Base-by-base conservation (phyloP, 2,329 filamentous ascomycete genomes). In the Coniochaeta hoffmannii region DNA sequence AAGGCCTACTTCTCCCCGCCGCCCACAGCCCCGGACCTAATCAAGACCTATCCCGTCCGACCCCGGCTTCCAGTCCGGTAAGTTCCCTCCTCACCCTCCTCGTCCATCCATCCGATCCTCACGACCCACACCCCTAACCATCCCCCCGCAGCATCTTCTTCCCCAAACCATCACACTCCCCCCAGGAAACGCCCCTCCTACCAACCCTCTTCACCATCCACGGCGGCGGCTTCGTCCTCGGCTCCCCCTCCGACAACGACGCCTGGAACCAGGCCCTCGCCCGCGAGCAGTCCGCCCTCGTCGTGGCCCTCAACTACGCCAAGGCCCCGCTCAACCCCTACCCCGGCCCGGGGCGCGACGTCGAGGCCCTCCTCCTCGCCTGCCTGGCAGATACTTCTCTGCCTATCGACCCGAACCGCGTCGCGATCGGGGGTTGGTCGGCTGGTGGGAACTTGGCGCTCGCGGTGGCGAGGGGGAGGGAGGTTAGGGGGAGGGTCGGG, bases 381-480 rank as follows among this genome's bases (percentile, higher is more conserved):
- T 65, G 76, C 11, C 68, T 80, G 10, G 62, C 65, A 7, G 77
- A 81, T 63, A 28, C 61, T 0, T 61, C 65, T 0, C 69, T 82
- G 0, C 76, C 76, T 2, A 70, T 81, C 58, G 76, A 81, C 63
- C 59, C 62, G 8, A 53, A 59, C 2, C 65, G 66, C 22, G 68
- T 80, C 4, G 71, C 71, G 0, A 58, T 81, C 0, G 71, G 67
- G 1, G 79, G 79, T 10, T 81, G 76, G 65, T 77, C 75, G 32
- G 78, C 78, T 0, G 79, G 79, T 26, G 79, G 72, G 1, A 80
- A 78, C 61, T 66, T 82, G 1, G 61, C 72, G 1, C 65, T 81
- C 0, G 64, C 69, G 7, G 71, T 70, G 0, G 62, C 69, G 14
- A 75, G 78, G 59, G 60, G 74, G 10, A 68, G 69, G 0, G 62